Percentiles rank a stretch among this genome's conserved stretches.
Evolutionary conservation across 2,329 filamentous ascomycete genomes (phyloP).

Genomic region (Pseudogymnoascus pannorum): DNA sequence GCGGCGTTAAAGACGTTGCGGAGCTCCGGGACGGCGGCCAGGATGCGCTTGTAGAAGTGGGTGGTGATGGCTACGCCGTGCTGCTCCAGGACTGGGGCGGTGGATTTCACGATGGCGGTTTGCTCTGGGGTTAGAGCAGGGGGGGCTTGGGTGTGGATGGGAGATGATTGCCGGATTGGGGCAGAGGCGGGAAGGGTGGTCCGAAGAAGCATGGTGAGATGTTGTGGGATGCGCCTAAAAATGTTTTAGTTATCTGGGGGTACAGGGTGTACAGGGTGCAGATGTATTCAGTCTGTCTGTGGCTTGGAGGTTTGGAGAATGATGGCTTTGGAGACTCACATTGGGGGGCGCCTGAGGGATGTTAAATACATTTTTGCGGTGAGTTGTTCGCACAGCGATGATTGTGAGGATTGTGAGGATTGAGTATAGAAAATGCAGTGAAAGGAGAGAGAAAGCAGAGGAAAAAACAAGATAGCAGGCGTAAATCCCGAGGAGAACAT

Average conservation of each 20-base stretch:
- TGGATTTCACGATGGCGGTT: conserved; percentile 66
- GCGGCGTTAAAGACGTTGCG: conserved; percentile 63
- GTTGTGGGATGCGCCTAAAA: neutral
- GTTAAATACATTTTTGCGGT: conserved; percentile 1
- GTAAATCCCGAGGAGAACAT: neutral
- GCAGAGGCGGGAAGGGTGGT: neutral
- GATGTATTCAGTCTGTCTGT: neutral
- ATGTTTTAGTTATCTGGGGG: neutral
- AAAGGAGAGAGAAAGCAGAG: neutral
- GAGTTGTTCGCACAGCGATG: neutral
- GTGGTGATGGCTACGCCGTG: conserved; percentile 64
- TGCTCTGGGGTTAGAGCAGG: conserved; percentile 47
- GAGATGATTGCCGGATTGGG: neutral
- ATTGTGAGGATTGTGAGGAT: neutral
- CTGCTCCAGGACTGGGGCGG: conserved; percentile 61
- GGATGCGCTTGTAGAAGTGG: conserved; percentile 63
- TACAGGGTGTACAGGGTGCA: neutral
- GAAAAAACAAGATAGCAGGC: neutral
- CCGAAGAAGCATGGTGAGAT: neutral
- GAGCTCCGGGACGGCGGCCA: conserved; percentile 55
- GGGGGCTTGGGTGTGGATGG: neutral
- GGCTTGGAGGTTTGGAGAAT: neutral
- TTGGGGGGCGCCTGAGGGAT: neutral
- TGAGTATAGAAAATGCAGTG: too few relatives aligned
- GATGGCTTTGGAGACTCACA: neutral